Evolutionary conservation across 208 protist species (phyloP).

Genomic region (Acanthamoeba triangularis): DNA sequence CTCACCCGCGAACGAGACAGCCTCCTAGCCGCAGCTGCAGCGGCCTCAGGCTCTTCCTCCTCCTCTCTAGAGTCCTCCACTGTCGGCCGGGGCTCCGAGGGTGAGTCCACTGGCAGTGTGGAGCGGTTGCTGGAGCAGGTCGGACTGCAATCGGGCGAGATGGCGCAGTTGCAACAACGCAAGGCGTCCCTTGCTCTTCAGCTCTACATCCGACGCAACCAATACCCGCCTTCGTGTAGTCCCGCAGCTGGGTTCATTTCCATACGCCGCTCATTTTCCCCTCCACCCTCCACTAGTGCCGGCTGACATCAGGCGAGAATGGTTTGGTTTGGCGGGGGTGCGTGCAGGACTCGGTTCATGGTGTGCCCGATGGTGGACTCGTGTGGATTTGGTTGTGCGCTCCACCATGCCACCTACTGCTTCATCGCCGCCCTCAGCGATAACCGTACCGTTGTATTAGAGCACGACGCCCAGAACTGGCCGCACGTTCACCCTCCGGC

Average conservation of each 20-base stretch:
- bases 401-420: conserved; percentile 33
- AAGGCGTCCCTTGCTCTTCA: not conserved
- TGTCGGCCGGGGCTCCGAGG: too few relatives aligned
- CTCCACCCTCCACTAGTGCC: too few relatives aligned
- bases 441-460: not conserved
- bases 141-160: not conserved
- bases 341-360: conserved; percentile 2
- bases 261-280: too few relatives aligned
- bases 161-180: not conserved
- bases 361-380: not conserved
- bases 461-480: not conserved
- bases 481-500: not conserved
- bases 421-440: conserved; percentile 19
- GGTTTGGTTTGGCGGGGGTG: not conserved
- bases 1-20: not conserved
- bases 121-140: not conserved
- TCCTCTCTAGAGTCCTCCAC: too few relatives aligned
- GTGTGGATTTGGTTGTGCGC: conserved; percentile 19
- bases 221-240: not conserved
- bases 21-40: not conserved
- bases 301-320: too few relatives aligned
- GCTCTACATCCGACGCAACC: not conserved
- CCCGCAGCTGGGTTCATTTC: too few relatives aligned
- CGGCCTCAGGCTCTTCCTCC: not conserved
- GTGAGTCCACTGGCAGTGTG: not conserved